Base-by-base conservation (phyloP, 176 grass and related monocot species). In the Ananas comosus region DNA sequence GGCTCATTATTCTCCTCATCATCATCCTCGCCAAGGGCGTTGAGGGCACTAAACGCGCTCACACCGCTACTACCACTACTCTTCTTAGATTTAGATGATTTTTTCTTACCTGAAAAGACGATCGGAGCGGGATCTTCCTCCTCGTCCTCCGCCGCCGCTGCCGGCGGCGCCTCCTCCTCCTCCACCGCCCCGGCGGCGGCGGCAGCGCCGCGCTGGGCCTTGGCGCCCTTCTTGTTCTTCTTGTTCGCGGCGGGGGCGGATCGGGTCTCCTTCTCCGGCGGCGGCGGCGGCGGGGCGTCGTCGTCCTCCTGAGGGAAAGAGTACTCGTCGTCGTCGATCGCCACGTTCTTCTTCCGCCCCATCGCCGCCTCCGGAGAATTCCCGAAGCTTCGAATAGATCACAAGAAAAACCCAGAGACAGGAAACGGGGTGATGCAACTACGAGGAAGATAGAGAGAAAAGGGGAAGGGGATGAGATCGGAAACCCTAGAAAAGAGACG, bases 291-390 rank as follows among this genome's bases (percentile, higher is more conserved):
- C 51, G 76, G 59, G 24, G 78, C 22, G 48, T 80, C 82, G 48
- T 64, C 74, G 18, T 67, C 82, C 7, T 80, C 88, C 69, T 87
- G 88, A 42, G 86, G 93, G 11, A 92, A 71, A 48, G 80, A 90
- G 86, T 97, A 97, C 81, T 97, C 89, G 54, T 97, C 94, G 71
- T 92, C 89, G 77, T 84, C 80, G 84, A 97, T 92, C 73, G 71
- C 49, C 49, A 97, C 78, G 77, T 79, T 92, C 72, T 97, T 97
- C 86, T 97, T 97, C 68, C 94, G 86, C 53, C 89, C 94, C 94
- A 97, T 97, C 10, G 69, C 33, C 56, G 14, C 56, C 10, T 61
- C 21, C 56, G 10, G 56, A 21, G 56, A 61, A 61, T 9, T 10
- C 13, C 5, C 56, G 56, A 61, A 2, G 56, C 7, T 61, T 19